Conservation (phyloP, 169 alveolate genomes). For the Plasmodium falciparum region DNA sequence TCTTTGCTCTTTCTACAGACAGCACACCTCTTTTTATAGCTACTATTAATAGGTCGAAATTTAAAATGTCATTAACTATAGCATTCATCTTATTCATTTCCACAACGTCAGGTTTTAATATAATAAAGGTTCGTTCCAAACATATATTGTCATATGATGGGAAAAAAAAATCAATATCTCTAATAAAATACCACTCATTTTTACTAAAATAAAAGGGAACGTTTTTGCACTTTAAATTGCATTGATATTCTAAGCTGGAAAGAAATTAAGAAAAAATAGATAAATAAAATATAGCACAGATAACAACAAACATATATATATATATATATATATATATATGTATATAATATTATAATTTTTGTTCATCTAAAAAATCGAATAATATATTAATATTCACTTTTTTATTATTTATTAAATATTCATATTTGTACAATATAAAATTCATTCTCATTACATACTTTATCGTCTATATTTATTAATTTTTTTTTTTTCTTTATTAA, state of each 20-base stretch:
- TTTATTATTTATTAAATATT: too few relatives aligned
- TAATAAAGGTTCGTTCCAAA: conserved; percentile 56
- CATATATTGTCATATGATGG: conserved; percentile 18
- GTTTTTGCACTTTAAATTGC: conserved; percentile 62
- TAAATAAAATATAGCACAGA: not conserved
- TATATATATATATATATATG: conserved; percentile 2
- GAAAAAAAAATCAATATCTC: conserved; percentile 63
- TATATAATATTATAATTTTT: not conserved
- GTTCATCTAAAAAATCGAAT: too few relatives aligned
- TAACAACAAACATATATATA: not conserved
- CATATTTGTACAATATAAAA: too few relatives aligned
- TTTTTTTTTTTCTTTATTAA: too few relatives aligned
- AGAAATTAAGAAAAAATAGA: not conserved
- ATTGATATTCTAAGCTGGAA: conserved; percentile 55
- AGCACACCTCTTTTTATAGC: conserved; percentile 62
- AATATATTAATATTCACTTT: too few relatives aligned
- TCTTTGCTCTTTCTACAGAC: conserved; percentile 33
- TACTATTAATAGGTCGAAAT: conserved; percentile 56
- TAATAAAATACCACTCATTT: conserved; percentile 64
- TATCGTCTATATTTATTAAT: too few relatives aligned
- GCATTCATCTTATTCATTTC: conserved; percentile 40
- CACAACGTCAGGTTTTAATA: conserved; percentile 69
- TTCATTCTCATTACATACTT: too few relatives aligned
- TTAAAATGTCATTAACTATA: conserved; percentile 55
- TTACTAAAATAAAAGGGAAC: conserved; percentile 69